Base-by-base conservation (phyloP, 1,139 yeast genomes). In the Yamadazyma membranifaciens region DNA sequence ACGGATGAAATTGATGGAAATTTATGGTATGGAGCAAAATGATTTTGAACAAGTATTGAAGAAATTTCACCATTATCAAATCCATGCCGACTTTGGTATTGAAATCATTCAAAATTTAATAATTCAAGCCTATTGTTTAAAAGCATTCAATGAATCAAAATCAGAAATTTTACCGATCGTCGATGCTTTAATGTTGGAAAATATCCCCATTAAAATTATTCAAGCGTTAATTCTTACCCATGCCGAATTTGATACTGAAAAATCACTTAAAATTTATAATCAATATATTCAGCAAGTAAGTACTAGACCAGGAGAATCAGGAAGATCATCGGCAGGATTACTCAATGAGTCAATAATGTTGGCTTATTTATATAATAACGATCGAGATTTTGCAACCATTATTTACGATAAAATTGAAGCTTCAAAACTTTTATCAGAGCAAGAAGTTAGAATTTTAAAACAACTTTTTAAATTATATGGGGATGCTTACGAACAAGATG, bases 321-420 rank as follows among this genome's bases (percentile, higher is more conserved):
- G 60, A 3, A 51, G 75, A 24, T 69, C 80, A 0, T 65, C 72
- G 2, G 62, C 75, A 15, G 82, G 81, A 0, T 48, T 64, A 22
- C 52, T 82, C 16, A 73, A 83, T 0, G 81, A 81, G 48, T 62
- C 84, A 1, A 60, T 83, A 38, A 60, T 81, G 15, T 51, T 79
- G 16, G 70, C 78, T 1, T 67, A 64, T 40, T 59, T 84, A 29
- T 62, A 70, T 15, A 69, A 71, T 29, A 64, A 69, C 30, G 88
- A 84, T 51, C 57, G 87, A 31, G 82, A 79, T 42, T 75, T 84
- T 56, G 87, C 88, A 0, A 68, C 73, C 33, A 70, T 82, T 34
- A 61, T 83, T n/a, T 70, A 74, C 46, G 81, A 78, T 33, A 82
- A 80, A 48, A 78, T 83, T 1, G 54, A 68, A 3, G 71, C 65